Evolutionary conservation across 2,329 filamentous ascomycete genomes (phyloP).

Genomic region (Coleophoma crateriformis): DNA sequence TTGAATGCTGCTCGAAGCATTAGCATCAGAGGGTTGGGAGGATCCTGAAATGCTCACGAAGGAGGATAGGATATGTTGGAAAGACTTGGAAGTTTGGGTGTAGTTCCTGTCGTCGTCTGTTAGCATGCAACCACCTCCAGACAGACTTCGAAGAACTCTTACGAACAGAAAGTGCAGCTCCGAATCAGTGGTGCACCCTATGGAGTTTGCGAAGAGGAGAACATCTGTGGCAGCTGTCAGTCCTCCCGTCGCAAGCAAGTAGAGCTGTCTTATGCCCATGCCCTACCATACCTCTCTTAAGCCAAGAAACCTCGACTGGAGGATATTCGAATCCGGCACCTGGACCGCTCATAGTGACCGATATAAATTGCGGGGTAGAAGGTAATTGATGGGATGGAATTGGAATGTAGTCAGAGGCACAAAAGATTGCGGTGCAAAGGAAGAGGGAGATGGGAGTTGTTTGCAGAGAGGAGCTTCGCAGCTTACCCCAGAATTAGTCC

Average conservation of each 20-base stretch:
- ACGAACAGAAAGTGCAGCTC: conserved; percentile 93
- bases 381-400: too few species aligned
- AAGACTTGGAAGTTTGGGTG: conserved; percentile 84
- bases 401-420: too few species aligned
- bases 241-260: too few species aligned
- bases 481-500: too few species aligned
- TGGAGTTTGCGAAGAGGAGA: conserved; percentile 84
- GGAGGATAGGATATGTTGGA: conserved; percentile 51
- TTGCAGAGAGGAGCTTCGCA: too few species aligned
- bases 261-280: too few species aligned
- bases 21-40: neutral
- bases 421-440: too few species aligned
- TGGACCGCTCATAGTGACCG: conserved; percentile 23
- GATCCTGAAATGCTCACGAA: conserved; percentile 11
- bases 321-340: conserved; percentile 78
- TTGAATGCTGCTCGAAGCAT: conserved; percentile 50
- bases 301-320: conserved; percentile 69
- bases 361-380: neutral
- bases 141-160: conserved; percentile 25
- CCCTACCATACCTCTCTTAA: conserved; percentile 51
- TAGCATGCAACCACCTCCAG: conserved; percentile 5
- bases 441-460: too few species aligned
- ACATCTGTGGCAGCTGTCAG: conserved; percentile 45
- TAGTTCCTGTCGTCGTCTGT: conserved; percentile 58
- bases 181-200: conserved; percentile 69